Percentiles rank a stretch among this genome's conserved stretches.
These are phyloP conservation scores for Aspergillus fructus DNA, from an alignment of 2,329 filamentous ascomycete species.

Conservation along the genomic window DNA sequence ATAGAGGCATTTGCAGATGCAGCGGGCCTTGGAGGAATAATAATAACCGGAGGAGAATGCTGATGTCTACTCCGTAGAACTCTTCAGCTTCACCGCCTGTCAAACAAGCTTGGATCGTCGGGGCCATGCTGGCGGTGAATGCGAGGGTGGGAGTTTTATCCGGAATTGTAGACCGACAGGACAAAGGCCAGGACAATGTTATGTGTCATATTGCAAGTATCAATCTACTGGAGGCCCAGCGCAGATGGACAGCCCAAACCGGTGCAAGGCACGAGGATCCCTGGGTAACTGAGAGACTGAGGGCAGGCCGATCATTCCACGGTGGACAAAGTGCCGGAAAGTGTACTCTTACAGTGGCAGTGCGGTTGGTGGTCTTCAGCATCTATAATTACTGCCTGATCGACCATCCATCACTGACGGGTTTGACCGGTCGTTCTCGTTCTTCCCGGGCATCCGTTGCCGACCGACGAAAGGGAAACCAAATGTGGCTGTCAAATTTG, in stretches of 20 bases:
- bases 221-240: not conserved
- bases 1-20: not conserved
- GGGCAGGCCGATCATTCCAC: not conserved
- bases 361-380: not conserved
- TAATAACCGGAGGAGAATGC: not conserved
- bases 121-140: not conserved
- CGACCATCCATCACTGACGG: not conserved
- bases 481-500: not conserved
- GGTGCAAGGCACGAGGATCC: not conserved
- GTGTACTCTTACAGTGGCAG: not conserved
- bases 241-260: not conserved
- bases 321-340: not conserved
- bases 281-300: not conserved
- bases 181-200: not conserved
- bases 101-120: not conserved
- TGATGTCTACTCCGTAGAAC: not conserved
- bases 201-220: not conserved
- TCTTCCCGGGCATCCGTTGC: not conserved
- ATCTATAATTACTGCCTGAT: not conserved
- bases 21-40: not conserved
- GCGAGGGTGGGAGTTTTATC: not conserved
- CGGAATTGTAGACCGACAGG: not conserved
- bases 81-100: constrained; percentile 3
- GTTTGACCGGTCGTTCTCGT: not conserved
- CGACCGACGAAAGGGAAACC: not conserved